Evolutionary conservation across 768 basidiomycete genomes (phyloP), one percentile per base, ranked within the genome.

Genomic region (Tricholoma terreum): DNA sequence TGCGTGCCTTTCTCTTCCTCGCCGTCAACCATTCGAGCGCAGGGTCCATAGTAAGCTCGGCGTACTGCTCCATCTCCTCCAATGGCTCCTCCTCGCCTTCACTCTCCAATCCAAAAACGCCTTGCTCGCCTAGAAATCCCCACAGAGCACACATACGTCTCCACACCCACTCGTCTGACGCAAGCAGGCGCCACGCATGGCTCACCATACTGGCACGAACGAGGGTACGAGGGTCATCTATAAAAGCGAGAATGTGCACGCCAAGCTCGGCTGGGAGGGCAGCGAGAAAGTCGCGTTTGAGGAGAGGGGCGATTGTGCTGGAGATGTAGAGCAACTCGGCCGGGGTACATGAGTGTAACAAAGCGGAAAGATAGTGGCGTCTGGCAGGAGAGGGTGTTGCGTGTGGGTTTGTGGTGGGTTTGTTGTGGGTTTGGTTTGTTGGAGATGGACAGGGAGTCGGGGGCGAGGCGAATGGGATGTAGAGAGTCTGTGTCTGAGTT

Each of bases 111-210:
- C 24, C 24, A 27, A 6, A 36, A 31, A 11, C 52, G 17, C 48
- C 57, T 24, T 58, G 45, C 19, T 14, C 30, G 3, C 48, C 55
- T 21, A 38, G 64, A 62, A 85, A 89, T 6, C 79, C 79, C 66
- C 85, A 81, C 15, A 74, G 64, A 10, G 74, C 69, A 65, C 88
- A 93, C 84, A 96, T 83, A 10, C 77, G 64, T 69, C 83, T 85
- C 95, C 94, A 98, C 10, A 91, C 76, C 60, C 76, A 80, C 61
- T 95, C 92, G 64, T 94, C 93, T 45, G 78, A 72, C 6, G 87
- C 77, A 6, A 97, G 78, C 14, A 69, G 72, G 12, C 79, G 72
- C 95, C 95, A 98, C 50, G 79, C 77, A 53, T 76, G 75, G 62
- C 86, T 88, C 27, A 95, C 94, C 33, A 81, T 78, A 38, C 81